Evolutionary conservation across 345 rosid genomes (phyloP).

Genomic region (Eucalyptus polyanthemos): DNA sequence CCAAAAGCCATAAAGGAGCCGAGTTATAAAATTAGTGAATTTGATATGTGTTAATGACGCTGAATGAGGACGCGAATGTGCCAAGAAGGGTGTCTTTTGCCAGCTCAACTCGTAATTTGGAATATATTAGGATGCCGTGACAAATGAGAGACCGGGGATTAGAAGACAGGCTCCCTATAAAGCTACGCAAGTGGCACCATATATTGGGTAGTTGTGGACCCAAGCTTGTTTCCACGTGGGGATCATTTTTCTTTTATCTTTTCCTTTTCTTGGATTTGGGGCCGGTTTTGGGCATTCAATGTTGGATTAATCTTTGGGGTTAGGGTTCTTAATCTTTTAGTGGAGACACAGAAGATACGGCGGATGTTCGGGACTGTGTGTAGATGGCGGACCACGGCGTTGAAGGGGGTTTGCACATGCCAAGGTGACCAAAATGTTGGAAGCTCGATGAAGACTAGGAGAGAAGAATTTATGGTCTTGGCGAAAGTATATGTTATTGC

Average conservation of each 20-base stretch:
- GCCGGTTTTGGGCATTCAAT: background rate
- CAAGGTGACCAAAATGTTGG: background rate
- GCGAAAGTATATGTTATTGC: background rate
- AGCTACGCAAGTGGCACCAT: background rate
- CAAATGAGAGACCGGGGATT: background rate
- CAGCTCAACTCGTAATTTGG: background rate
- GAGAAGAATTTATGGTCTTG: background rate
- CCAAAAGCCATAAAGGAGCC: background rate
- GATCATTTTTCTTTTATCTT: background rate
- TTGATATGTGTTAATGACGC: background rate
- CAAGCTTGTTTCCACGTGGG: conserved; percentile 1
- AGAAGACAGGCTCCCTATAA: background rate
- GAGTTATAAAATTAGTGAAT: background rate
- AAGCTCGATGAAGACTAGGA: background rate
- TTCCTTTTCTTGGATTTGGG: background rate
- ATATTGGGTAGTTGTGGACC: conserved; percentile 7
- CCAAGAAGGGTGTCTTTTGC: background rate
- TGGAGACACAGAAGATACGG: conserved; percentile 24
- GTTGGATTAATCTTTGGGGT: background rate
- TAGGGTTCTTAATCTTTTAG: background rate
- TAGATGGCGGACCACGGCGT: conserved; percentile 32
- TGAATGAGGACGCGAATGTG: background rate
- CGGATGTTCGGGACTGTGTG: conserved; percentile 26
- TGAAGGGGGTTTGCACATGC: conserved; percentile 16
- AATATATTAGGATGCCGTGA: background rate